These are phyloP conservation scores for Hypomontagnella monticulosa DNA, from an alignment of 495 filamentous ascomycete genomes.

Conservation along the genomic window DNA sequence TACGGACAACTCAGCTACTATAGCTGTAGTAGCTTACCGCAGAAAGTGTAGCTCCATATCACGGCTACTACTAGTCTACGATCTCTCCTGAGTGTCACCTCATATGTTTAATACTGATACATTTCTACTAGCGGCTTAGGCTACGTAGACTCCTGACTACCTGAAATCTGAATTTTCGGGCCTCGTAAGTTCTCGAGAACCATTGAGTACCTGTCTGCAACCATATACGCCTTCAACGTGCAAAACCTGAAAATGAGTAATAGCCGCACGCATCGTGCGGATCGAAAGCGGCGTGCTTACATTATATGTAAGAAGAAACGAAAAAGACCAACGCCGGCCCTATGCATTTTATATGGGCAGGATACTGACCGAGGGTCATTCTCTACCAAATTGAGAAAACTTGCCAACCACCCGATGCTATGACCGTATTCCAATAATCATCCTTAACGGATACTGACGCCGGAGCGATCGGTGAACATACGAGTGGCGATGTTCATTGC, in stretches of 20 bases:
- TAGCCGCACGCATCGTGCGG: not conserved
- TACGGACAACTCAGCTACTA: no score
- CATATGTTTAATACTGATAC: not conserved
- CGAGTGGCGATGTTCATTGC: slow-evolving; percentile 98
- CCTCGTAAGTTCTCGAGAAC: slow-evolving; percentile 1
- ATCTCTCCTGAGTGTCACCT: not conserved
- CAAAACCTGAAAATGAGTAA: slow-evolving; percentile 19
- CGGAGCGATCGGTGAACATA: slow-evolving; percentile 90
- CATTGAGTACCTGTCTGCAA: not conserved
- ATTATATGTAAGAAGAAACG: not conserved
- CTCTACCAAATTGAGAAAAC: not conserved
- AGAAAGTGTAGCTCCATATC: no score
- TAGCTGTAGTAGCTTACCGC: no score
- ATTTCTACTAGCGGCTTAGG: slow-evolving; percentile 5
- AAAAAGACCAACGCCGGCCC: slow-evolving; percentile 39
- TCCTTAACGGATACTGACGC: slow-evolving; percentile 69
- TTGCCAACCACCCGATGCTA: not conserved
- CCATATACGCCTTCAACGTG: slow-evolving; percentile 23
- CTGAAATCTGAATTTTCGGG: slow-evolving; percentile 8
- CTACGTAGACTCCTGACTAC: slow-evolving; percentile 13
- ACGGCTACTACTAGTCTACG: no score
- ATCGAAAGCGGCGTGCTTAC: not conserved
- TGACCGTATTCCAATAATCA: not conserved
- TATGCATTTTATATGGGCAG: slow-evolving; percentile 31
- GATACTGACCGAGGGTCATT: not conserved